phyloP scores from a whole-genome alignment of 2,329 filamentous ascomycete species.

The Phoma herbarum region DNA sequence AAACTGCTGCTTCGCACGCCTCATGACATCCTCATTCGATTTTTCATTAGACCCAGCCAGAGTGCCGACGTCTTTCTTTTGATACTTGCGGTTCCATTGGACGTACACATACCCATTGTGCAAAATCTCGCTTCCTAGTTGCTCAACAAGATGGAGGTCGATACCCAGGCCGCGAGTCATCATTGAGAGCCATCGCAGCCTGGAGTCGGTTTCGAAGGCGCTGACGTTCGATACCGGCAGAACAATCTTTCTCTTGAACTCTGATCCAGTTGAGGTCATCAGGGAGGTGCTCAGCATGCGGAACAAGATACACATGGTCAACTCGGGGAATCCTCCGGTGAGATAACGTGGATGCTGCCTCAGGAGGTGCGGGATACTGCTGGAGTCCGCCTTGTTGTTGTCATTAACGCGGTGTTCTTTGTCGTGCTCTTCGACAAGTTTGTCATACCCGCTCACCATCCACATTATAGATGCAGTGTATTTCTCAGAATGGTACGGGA shows the following conservation, averaged over 20 bases:
- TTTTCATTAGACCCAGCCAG: background rate
- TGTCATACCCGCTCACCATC: conserved; percentile 2
- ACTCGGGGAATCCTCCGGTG: background rate
- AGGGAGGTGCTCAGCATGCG: conserved; percentile 6
- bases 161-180: background rate
- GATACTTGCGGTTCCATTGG: conserved; percentile 4
- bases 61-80: background rate
- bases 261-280: background rate
- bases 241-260: background rate
- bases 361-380: background rate
- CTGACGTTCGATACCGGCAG: background rate
- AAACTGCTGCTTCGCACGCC: conserved; percentile 2
- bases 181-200: background rate
- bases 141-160: background rate
- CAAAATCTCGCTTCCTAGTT: background rate
- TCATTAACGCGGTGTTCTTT: too few species aligned
- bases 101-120: background rate
- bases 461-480: conserved; percentile 6
- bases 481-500: background rate
- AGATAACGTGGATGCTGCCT: background rate
- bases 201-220: background rate
- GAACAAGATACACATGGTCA: conserved; percentile 4
- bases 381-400: background rate
- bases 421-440: background rate
- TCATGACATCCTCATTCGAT: background rate